Evolutionary conservation across 257 asterid genomes (phyloP), one percentile per base, ranked within the genome.

Genomic region (Solanum virginianum): DNA sequence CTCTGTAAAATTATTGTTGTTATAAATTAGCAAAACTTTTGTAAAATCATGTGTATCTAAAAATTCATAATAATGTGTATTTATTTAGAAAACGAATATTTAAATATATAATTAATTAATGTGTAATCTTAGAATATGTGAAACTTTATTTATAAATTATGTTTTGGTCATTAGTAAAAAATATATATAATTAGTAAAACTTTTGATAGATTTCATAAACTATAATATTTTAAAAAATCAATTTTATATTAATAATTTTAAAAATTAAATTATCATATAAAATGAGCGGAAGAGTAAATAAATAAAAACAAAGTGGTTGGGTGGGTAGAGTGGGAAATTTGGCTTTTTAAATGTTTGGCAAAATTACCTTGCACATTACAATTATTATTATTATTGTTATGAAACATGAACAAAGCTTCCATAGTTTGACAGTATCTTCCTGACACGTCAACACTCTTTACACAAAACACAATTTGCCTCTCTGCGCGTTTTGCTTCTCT

Each of bases 401-500:
- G 39, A 15, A 47, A 22, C 81, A 75, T 24, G 49, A 77, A 49
- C 22, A 77, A 79, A 79, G 29, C 29, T 79, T 53, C 49, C 24
- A 79, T 79, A 53, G 57, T 70, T 68, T 83, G 88, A 89, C 88
- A 88, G 72, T 88, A 91, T 85, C 92, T 87, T 18, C 84, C 91
- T 88, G 91, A 87, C 95, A 87, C 93, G 93, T 91, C 93, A 79
- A 65, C 86, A 84, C 55, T 22, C 65, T 62, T 81, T 53, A 53
- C 57, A 14, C 20, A 13, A 17, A 15, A 56, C 83, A 88, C 93
- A 91, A 36, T 4, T 90, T 93, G 4, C n/a, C 75, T 6, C 87
- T 36, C 80, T 71, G 88, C 91, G 86, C 86, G 87, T 88, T 89
- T 90, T 79, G 81, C 95, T 91, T 92, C 91, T 36, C 86, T 75